Evolutionary conservation across 2,329 filamentous ascomycete species (phyloP).

Genomic region (Cytospora chrysosperma): DNA sequence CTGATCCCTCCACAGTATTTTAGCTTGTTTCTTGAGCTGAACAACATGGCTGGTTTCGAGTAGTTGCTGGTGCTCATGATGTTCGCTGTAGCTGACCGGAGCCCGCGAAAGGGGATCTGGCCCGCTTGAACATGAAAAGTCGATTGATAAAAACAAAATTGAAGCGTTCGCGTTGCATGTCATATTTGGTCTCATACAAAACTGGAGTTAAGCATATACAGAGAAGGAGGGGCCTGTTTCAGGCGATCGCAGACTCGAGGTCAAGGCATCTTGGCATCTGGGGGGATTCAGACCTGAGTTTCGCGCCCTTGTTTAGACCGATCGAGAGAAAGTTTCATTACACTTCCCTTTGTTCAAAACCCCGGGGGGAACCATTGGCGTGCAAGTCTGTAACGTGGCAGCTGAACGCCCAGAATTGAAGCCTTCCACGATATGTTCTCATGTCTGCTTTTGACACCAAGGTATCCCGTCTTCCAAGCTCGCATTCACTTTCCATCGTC

Average conservation of each 20-base stretch:
- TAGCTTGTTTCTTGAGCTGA: conserved; percentile 15
- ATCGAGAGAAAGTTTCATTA: too few relatives aligned
- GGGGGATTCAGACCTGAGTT: not conserved
- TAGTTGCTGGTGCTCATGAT: not conserved
- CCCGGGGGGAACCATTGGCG: too few relatives aligned
- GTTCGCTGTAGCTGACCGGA: too few relatives aligned
- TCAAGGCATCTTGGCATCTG: too few relatives aligned
- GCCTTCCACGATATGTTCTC: not conserved
- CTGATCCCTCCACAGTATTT: conserved; percentile 9
- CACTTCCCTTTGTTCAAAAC: too few relatives aligned
- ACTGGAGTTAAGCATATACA: too few relatives aligned
- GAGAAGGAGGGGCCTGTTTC: not conserved
- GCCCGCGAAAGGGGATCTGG: not conserved
- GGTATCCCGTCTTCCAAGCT: not conserved
- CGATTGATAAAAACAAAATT: too few relatives aligned
- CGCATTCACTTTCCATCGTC: not conserved
- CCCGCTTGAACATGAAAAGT: too few relatives aligned
- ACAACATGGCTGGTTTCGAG: not conserved
- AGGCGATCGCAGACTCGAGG: not conserved
- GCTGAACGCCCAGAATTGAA: too few relatives aligned
- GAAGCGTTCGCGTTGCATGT: not conserved
- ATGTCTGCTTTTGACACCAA: not conserved
- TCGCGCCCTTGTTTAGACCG: too few relatives aligned
- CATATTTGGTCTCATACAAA: too few relatives aligned
- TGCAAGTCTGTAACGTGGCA: too few relatives aligned